Evolutionary conservation across 257 asterid species (phyloP).

Genomic region (Solanum corneliomulleri): DNA sequence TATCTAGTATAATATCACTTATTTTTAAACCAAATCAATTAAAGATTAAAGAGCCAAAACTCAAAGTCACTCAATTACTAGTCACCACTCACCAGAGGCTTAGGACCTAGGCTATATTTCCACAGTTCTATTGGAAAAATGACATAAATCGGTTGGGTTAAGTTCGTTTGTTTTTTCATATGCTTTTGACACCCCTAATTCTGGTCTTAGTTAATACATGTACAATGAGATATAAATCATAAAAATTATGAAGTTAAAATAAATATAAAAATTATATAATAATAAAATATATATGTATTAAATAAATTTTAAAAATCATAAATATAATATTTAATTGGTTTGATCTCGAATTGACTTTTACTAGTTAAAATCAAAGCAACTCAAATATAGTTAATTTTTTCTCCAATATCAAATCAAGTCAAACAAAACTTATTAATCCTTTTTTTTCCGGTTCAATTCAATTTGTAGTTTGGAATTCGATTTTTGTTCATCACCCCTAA

Average conservation of each 20-base stretch:
- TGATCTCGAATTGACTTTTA: not conserved
- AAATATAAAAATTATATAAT: no score
- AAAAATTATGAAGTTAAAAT: not conserved
- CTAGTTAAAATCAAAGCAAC: not conserved
- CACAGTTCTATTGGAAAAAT: not conserved
- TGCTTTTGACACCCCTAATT: not conserved
- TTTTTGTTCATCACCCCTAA: not conserved
- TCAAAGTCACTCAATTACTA: not conserved
- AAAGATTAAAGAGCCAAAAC: not conserved
- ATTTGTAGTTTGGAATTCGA: not conserved
- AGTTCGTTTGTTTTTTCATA: not conserved
- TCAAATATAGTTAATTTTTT: no score
- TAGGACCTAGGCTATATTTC: not conserved
- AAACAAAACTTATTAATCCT: not conserved
- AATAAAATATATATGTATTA: no score
- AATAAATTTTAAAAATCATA: no score
- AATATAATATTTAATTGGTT: not conserved
- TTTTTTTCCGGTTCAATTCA: not conserved
- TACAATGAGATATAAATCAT: not conserved
- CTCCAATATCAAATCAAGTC: not conserved
- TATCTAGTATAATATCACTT: no score
- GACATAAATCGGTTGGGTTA: not conserved
- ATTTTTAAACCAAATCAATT: not conserved
- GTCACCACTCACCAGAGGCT: not conserved
- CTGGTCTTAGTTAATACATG: not conserved